Evolutionary conservation across 2,329 filamentous ascomycete genomes (phyloP), one percentile per base, ranked within the genome.

Genomic region (Fusarium ambrosium): DNA sequence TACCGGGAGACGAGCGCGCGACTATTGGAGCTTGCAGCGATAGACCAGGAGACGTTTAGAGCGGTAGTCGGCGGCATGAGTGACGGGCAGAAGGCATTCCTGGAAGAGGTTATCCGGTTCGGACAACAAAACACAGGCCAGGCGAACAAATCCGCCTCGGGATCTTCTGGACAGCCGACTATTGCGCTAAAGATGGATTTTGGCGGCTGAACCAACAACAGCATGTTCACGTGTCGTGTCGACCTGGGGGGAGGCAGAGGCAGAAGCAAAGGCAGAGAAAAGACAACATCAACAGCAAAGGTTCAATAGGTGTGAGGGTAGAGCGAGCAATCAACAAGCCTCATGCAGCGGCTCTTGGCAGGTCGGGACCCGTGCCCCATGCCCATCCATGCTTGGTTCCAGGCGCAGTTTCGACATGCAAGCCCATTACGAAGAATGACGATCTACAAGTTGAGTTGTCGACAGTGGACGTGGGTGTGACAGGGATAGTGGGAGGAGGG

Each of bases 111-210:
- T 18, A 90, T 98, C 70, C 89, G 91, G 82, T 90, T 89, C 27
- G 92, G 92, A 62, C 85, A 89, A 77, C 85, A 88, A 76, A 81
- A 80, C 82, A 82, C 65, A 78, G 80, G 82, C 74, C 84, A 81
- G 78, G 77, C 79, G 76, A 80, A 79, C 80, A 85, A 86, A 77
- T 82, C 81, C 64, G 78, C 70, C 4, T 79, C 84, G 51, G 84
- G 83, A 61, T 86, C 85, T 68, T 85, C 86, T 68, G 89, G 85
- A 32, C 91, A 90, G 82, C 97, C 97, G 14, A 97, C 87, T 73
- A 99, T 99, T 87, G 95, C 95, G 64, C 84, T 99, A 80, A 97
- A 97, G 88, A 97, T 98, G 94, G 89, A 98, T 82, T 98, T 99
- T 88, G 91, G 90, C 6, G 84, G 85, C 51, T 82, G 78, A 77